Evolutionary conservation across 1,139 yeast genomes (phyloP).

Genomic region (Hansenula lynferdii): DNA sequence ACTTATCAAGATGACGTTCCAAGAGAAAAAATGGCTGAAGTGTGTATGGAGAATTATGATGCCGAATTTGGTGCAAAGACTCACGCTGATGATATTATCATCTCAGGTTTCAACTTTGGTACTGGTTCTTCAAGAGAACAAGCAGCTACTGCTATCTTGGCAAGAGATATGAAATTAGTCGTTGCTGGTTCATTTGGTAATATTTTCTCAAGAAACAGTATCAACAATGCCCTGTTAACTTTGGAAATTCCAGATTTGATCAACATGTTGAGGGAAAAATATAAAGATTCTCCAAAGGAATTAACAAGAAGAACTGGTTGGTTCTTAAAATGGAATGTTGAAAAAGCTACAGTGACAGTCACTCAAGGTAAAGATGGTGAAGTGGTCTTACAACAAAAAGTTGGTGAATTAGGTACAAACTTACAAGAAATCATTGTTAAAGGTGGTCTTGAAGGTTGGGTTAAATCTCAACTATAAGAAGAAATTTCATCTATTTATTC

Average conservation of each 20-base stretch:
- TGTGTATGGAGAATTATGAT: slow-evolving; percentile 99
- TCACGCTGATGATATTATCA: slow-evolving; percentile 80
- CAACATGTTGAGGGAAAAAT: slow-evolving; percentile 67
- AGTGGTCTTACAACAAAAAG: slow-evolving; percentile 73
- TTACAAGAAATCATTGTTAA: slow-evolving; percentile 94
- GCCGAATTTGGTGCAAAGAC: slow-evolving; percentile 78
- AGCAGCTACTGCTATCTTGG: slow-evolving; percentile 95
- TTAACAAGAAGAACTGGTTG: slow-evolving; percentile 94
- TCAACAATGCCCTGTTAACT: slow-evolving; percentile 91
- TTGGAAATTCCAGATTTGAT: slow-evolving; percentile 89
- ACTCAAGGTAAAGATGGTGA: slow-evolving; percentile 58
- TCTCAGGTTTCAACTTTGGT: slow-evolving; percentile 94
- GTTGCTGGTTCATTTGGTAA: slow-evolving; percentile 98
- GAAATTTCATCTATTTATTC: neutral
- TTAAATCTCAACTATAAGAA: slow-evolving; percentile 58
- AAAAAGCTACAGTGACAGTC: slow-evolving; percentile 74
- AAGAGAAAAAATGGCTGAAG: slow-evolving; percentile 94
- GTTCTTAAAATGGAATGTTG: slow-evolving; percentile 90
- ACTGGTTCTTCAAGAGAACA: slow-evolving; percentile 99
- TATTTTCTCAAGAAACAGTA: slow-evolving; percentile 91
- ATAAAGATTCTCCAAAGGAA: slow-evolving; percentile 48
- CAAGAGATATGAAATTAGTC: slow-evolving; percentile 87
- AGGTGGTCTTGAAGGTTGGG: slow-evolving; percentile 99
- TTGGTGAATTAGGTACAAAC: slow-evolving; percentile 93
- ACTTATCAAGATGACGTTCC: slow-evolving; percentile 97